A percentile compares a stretch with the other conserved stretches of the same genome.
phyloP scores from a whole-genome alignment of 495 filamentous ascomycete species.

The Daldinia caldariorum region DNA sequence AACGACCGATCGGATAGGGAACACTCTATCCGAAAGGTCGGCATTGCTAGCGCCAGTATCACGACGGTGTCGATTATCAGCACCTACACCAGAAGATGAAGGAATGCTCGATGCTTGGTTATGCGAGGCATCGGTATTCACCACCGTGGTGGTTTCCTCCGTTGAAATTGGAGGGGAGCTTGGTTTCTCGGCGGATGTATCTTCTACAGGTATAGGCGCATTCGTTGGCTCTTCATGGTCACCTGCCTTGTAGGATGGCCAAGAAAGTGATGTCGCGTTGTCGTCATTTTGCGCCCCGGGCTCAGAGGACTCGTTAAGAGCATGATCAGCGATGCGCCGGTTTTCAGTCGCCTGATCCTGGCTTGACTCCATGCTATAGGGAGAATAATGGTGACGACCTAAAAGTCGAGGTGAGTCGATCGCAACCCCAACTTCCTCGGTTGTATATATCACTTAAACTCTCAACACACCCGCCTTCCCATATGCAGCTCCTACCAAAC shows the following conservation, averaged over 20 bases:
- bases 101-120: conserved; percentile 25
- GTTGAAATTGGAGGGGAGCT: not conserved
- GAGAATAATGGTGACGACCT: conserved; percentile 26
- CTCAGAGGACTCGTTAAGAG: conserved; percentile 7
- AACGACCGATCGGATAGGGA: conserved; percentile 84
- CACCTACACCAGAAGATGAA: conserved; percentile 44
- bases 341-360: conserved; percentile 15
- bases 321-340: conserved; percentile 7
- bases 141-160: not conserved
- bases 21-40: conserved; percentile 73
- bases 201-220: conserved; percentile 7
- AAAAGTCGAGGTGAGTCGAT: conserved; percentile 29
- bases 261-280: conserved; percentile 7
- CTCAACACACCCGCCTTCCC: conserved; percentile 11
- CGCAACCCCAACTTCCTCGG: conserved; percentile 8
- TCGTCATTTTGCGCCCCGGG: conserved; percentile 4
- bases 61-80: conserved; percentile 44
- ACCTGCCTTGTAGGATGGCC: conserved; percentile 11
- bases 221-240: conserved; percentile 5
- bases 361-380: conserved; percentile 31
- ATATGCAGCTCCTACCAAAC: conserved; percentile 13
- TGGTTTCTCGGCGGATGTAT: not conserved
- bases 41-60: conserved; percentile 31
- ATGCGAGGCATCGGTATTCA: conserved; percentile 14
- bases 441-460: conserved; percentile 17